Evolutionary conservation across 2,329 filamentous ascomycete genomes (phyloP), one percentile per base, ranked within the genome.

Genomic region (Taxawa tesnikishii): DNA sequence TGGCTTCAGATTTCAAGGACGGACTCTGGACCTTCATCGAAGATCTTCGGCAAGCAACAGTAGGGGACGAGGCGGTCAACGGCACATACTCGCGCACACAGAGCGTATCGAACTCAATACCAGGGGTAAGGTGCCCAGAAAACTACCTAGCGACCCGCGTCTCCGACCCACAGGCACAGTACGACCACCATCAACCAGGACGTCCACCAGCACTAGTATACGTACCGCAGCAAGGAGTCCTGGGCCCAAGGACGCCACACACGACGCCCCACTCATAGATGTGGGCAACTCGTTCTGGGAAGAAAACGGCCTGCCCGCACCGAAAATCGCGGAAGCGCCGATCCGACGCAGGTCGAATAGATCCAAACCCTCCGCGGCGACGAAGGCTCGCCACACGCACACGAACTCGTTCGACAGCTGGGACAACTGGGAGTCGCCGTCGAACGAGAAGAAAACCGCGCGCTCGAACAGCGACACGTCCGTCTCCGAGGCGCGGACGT

Each of bases 1-100:
- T 94, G 56, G 82, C 87, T 11, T 80, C 83, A 38, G 90, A 94
- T 56, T 76, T 98, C 55, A 83, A 79, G 52, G 75, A 90, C 31
- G 88, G 90, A 2, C 62, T 98, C 29, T 87, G 82, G 75, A 94
- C 83, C 2, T 98, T 98, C 56, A 75, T 94, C 38, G 90, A 96
- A 53, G 90, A 98, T 51, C 75, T 98, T 29, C 73, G 87, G 43
- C 90, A 96, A 57, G 92, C 88, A 10, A 94, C 90, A 0, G 85
- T 98, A 5, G 90, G 90, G 15, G 90, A 98, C 33, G 90, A 98
- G 60, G 83, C 77, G 11, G 18, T 35, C 14, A 34, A 34, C 12
- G 30, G 32, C 11, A 34, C 30, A 9, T 31, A 30, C 6, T 26
- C 30, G 12, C 30, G 38, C 21, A 34, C 32, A 12, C 35, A 33